Base-by-base conservation (phyloP, 495 filamentous ascomycete species). In the Aspergillus baeticus region DNA sequence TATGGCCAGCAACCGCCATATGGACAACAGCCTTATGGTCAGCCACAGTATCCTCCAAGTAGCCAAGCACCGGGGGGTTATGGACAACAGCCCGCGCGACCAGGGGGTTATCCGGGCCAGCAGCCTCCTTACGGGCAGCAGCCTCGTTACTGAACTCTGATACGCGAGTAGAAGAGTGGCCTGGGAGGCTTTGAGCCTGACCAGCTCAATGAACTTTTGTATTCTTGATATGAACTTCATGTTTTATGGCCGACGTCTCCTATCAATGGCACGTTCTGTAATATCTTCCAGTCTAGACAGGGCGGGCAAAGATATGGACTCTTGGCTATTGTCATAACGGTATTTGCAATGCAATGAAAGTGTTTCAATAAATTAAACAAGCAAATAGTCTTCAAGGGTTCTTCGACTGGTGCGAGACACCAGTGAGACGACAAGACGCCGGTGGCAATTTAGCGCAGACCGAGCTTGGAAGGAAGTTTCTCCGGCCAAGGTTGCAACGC, bases 1-100 rank as follows among this genome's bases (percentile, higher is more conserved):
- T 38, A 38, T 38, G 15, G 15, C 36, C 36, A 38, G 36, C 36
- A 38, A 11, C 13, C 51, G 21, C 52, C 46, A 10, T 52, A 59
- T 17, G 55, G 53, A 10, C 59, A 53, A 8, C 59, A 53, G 29
- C 51, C 58, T 23, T 62, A 58, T 41, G 57, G 58, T 34, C 57
- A 57, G 26, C 31, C 57, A 22, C 45, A 56, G 42, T 64, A 65
- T 51, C 49, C 64, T 45, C 48, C 54, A 4, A 59, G 41, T 44
- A 63, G 64, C 51, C 66, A 65, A 35, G 37, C 55, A 2, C 56
- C 63, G 26, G 55, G 26, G 21, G 57, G 52, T 3, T 71, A 71
- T 57, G 63, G 65, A 6, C 70, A 68, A 33, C 50, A 53, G 20
- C 36, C 36, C n/a, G n/a, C n/a, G n/a, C n/a, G n/a, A n/a, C n/a